A percentile compares a stretch with the other conserved stretches of the same genome.
Evolutionary conservation across 2,329 filamentous ascomycete species (phyloP).

Genomic region (Fusarium temperatum): DNA sequence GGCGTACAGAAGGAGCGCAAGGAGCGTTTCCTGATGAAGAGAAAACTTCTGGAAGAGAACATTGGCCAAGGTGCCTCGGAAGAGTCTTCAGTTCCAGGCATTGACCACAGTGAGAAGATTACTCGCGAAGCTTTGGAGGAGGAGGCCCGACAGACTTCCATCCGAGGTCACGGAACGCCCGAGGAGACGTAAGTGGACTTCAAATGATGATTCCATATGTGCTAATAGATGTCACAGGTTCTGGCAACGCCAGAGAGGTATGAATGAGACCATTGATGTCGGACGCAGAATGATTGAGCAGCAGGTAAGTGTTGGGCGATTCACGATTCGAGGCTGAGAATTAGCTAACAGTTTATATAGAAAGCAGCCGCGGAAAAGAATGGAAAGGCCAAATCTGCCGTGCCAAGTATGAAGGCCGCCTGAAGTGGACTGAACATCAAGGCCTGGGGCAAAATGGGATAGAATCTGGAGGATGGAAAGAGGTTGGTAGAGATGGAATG

Average conservation of each 20-base stretch:
- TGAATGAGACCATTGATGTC: conserved; percentile 65
- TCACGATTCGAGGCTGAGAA: neutral
- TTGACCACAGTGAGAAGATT: conserved; percentile 67
- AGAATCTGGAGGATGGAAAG: neutral
- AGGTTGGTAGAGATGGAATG: neutral
- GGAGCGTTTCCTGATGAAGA: conserved; percentile 82
- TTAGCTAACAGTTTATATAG: conserved; percentile 10
- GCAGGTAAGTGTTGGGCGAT: conserved; percentile 40
- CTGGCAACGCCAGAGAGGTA: conserved; percentile 68
- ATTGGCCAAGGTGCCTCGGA: conserved; percentile 66
- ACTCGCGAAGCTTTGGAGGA: conserved; percentile 72
- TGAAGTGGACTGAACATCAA: neutral
- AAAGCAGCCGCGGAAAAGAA: conserved; percentile 23
- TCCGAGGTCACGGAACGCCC: conserved; percentile 58
- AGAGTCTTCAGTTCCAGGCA: conserved; percentile 56
- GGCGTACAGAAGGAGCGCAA: conserved; percentile 85
- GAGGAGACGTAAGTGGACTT: conserved; percentile 58
- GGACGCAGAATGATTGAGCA: conserved; percentile 65
- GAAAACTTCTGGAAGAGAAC: conserved; percentile 79
- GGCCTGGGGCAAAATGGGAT: neutral
- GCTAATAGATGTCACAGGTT: conserved; percentile 55
- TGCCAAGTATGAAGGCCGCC: conserved; percentile 36
- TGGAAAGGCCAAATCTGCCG: conserved; percentile 24
- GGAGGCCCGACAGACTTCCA: conserved; percentile 62
- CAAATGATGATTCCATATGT: neutral